phyloP scores from a whole-genome alignment of 176 grass and related monocot species.

The Raddia distichophylla region DNA sequence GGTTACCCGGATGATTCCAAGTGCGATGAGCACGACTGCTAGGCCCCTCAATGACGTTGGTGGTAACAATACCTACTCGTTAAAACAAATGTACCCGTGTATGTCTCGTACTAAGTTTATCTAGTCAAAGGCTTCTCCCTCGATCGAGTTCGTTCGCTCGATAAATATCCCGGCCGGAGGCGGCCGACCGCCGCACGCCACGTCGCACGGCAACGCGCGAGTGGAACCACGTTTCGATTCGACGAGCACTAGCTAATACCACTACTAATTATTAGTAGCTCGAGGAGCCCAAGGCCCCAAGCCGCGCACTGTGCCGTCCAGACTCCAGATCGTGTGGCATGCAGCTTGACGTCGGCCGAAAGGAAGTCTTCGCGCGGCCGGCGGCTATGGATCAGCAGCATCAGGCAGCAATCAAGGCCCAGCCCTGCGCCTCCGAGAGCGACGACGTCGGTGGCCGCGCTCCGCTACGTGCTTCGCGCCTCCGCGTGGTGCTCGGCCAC shows the following conservation, averaged over 20 bases:
- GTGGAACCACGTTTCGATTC: constrained; percentile 18
- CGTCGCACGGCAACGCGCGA: not conserved
- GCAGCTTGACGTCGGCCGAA: constrained; percentile 27
- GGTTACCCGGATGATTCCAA: not conserved
- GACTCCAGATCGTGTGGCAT: not conserved
- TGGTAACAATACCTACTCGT: not conserved
- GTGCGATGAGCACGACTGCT: not conserved
- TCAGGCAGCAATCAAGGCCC: too few relatives aligned
- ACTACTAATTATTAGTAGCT: too few relatives aligned
- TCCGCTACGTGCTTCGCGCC: too few relatives aligned
- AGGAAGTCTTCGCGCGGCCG: constrained; percentile 20
- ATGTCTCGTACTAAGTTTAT: not conserved
- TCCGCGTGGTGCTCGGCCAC: too few relatives aligned
- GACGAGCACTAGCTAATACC: too few relatives aligned
- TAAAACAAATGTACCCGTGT: not conserved
- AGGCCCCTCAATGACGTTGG: not conserved
- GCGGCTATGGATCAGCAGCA: constrained; percentile 9
- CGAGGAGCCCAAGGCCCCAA: not conserved
- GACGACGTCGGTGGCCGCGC: not conserved
- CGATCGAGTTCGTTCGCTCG: not conserved
- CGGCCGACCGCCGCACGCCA: not conserved
- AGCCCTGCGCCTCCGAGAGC: too few relatives aligned
- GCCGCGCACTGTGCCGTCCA: constrained; percentile 20
- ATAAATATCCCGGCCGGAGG: not conserved
- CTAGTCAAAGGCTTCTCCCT: not conserved